These are phyloP conservation scores for Aureobasidium sp. DNA, from an alignment of 2,329 filamentous ascomycete genomes.

Conservation along the genomic window DNA sequence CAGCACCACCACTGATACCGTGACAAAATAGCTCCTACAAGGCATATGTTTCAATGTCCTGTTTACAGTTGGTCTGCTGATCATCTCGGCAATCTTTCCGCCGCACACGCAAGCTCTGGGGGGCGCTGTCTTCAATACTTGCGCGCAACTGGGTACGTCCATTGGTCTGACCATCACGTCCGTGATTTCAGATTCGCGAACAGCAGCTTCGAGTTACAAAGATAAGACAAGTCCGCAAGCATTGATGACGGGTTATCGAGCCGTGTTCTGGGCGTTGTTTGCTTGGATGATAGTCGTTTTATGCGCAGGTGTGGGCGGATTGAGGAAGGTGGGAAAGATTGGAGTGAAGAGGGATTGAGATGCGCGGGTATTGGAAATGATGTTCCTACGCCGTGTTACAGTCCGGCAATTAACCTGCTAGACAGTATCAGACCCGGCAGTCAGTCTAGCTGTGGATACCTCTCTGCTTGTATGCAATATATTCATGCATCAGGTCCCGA, in stretches of 20 bases:
- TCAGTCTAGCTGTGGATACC: no score
- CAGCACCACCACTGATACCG: background rate
- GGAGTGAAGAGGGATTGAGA: conserved; percentile 1
- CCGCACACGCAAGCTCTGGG: conserved; percentile 33
- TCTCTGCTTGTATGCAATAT: background rate
- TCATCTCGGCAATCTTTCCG: conserved; percentile 35
- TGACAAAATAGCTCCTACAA: background rate
- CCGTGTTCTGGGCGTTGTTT: conserved; percentile 35
- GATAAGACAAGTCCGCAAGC: conserved; percentile 26
- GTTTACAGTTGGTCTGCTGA: conserved; percentile 34
- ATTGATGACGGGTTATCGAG: conserved; percentile 33
- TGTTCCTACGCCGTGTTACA: no score
- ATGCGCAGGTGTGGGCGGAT: background rate
- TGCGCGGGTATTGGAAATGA: background rate
- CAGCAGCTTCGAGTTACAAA: conserved; percentile 14
- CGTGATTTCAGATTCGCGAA: conserved; percentile 27
- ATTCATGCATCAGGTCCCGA: background rate
- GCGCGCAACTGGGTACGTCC: conserved; percentile 34
- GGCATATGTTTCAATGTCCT: conserved; percentile 32
- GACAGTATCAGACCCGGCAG: no score
- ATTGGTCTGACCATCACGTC: conserved; percentile 31
- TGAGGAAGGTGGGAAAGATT: conserved; percentile 1
- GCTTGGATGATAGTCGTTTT: conserved; percentile 20
- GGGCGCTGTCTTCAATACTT: conserved; percentile 38
- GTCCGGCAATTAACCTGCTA: no score